Evolutionary conservation across 768 basidiomycete species (phyloP).

Genomic region (Lanmaoa rubissima): DNA sequence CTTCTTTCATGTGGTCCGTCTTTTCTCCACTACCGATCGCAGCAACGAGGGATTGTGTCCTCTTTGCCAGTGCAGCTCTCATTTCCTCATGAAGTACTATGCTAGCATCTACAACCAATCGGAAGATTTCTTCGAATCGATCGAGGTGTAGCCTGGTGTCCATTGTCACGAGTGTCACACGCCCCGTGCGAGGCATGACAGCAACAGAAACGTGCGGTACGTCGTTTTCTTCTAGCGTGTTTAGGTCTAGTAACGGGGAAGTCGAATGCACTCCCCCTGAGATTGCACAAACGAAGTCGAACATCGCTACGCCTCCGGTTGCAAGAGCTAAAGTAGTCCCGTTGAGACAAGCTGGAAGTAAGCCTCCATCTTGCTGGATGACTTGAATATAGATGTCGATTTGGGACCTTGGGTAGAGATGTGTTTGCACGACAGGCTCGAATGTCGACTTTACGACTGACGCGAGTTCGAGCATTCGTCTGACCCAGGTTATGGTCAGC

Average conservation of each 20-base stretch:
- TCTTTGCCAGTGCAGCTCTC: slow-evolving; percentile 62
- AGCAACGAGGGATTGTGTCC: slow-evolving; percentile 61
- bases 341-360: slow-evolving; percentile 90
- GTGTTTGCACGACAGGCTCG: slow-evolving; percentile 89
- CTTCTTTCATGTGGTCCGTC: slow-evolving; percentile 31
- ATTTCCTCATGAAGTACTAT: slow-evolving; percentile 81
- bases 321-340: slow-evolving; percentile 91
- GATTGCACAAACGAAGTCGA: slow-evolving; percentile 89
- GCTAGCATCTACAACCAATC: slow-evolving; percentile 73
- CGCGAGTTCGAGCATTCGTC: slow-evolving; percentile 85
- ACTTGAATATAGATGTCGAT: slow-evolving; percentile 95
- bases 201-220: slow-evolving; percentile 88
- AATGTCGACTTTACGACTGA: slow-evolving; percentile 91
- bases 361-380: slow-evolving; percentile 89
- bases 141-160: slow-evolving; percentile 94
- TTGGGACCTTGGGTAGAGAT: slow-evolving; percentile 89
- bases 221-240: slow-evolving; percentile 85
- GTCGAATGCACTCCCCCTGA: slow-evolving; percentile 85
- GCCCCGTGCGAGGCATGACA: slow-evolving; percentile 81
- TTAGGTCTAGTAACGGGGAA: slow-evolving; percentile 82
- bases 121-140: slow-evolving; percentile 86
- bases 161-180: slow-evolving; percentile 86
- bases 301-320: slow-evolving; percentile 84
- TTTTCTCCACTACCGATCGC: slow-evolving; percentile 54
- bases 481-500: slow-evolving; percentile 30